phyloP scores from a whole-genome alignment of 176 grass and related monocot genomes.

The Zoysia pacifica region DNA sequence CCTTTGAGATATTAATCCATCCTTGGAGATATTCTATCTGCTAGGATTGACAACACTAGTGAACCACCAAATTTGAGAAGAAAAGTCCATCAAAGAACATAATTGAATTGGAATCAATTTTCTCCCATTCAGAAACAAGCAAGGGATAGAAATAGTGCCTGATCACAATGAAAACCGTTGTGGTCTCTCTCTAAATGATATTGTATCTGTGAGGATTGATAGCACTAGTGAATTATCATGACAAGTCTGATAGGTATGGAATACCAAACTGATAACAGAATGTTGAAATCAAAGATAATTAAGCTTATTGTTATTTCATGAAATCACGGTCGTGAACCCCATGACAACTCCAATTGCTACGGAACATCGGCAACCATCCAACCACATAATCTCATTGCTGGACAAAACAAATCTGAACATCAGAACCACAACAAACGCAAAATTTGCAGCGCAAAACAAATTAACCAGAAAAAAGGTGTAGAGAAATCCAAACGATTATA shows the following conservation, averaged over 20 bases:
- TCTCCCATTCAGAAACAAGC: too few species aligned
- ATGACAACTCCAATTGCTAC: neutral
- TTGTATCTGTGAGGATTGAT: neutral
- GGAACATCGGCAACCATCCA: neutral
- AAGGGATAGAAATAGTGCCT: neutral
- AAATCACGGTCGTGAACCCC: too few species aligned
- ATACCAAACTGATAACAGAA: neutral
- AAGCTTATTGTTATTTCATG: too few species aligned
- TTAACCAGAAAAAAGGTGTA: neutral
- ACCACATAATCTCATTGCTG: neutral
- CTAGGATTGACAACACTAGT: too few species aligned
- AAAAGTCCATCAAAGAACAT: too few species aligned
- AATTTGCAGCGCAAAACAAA: neutral
- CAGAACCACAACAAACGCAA: neutral
- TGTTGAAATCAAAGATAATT: too few species aligned
- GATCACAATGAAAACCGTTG: neutral
- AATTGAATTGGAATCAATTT: too few species aligned
- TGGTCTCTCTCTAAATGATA: neutral
- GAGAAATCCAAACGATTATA: neutral
- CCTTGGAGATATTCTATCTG: too few species aligned
- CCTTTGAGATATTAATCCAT: too few species aligned
- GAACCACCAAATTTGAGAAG: too few species aligned
- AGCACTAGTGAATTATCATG: neutral
- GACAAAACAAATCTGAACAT: neutral
- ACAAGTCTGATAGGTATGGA: neutral